Percentiles rank a stretch among this genome's conserved stretches.
Conservation (phyloP, 2,329 filamentous ascomycete genomes). For the Dactylellina parvicollis region DNA sequence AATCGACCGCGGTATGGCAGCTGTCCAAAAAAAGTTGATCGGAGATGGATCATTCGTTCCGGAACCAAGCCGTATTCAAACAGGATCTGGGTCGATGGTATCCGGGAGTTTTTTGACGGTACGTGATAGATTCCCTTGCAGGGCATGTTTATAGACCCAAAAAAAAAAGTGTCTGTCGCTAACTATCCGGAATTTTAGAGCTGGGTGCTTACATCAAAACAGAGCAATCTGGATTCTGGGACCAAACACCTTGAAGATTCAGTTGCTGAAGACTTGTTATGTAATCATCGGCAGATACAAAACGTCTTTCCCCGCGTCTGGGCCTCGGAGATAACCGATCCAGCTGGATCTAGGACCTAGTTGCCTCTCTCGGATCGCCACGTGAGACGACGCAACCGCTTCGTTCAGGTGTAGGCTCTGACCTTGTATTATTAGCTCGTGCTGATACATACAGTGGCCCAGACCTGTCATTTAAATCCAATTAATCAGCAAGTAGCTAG, state of each 20-base stretch:
- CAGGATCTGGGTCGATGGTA: constrained; percentile 15
- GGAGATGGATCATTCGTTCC: constrained; percentile 14
- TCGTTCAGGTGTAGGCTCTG: no score
- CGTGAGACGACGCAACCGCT: constrained; percentile 1
- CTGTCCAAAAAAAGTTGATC: constrained; percentile 12
- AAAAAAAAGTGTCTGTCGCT: no score
- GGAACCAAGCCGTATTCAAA: constrained; percentile 25
- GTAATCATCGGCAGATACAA: neutral
- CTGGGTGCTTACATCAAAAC: no score
- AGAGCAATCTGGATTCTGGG: neutral
- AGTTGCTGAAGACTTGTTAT: neutral
- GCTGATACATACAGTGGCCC: no score
- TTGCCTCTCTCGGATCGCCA: neutral
- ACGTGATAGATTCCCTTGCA: constrained; percentile 36
- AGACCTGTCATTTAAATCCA: no score
- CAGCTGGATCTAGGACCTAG: no score
- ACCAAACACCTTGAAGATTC: neutral
- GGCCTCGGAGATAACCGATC: constrained; percentile 1
- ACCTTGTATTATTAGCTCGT: no score
- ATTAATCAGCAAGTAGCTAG: no score
- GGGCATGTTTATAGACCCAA: constrained; percentile 19
- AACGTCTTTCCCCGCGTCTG: neutral
- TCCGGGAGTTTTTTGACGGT: constrained; percentile 12
- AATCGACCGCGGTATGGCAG: constrained; percentile 1
- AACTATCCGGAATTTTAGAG: no score